Evolutionary conservation across 768 basidiomycete genomes (phyloP), one percentile per base, ranked within the genome.

Genomic region (Lactarius sp.): DNA sequence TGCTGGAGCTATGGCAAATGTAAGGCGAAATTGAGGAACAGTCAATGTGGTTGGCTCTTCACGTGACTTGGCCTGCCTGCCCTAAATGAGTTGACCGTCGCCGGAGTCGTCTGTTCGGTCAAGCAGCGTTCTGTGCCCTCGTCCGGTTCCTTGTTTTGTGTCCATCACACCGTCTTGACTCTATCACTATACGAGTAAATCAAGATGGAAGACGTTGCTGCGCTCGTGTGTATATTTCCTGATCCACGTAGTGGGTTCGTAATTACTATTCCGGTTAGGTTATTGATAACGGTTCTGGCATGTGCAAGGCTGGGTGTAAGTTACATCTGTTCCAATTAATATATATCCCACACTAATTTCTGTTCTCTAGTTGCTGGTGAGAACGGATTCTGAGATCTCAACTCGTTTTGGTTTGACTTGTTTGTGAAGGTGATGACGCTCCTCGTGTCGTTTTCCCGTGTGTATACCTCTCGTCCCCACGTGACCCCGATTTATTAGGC

Each of bases 231-330:
- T 73, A 20, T 33, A 58, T 10, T 52, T 41, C 16, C 10, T 47
- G 22, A 41, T 47, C 61, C 27, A 18, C n/a, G 3, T 20, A 27
- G 16, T 18, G 31, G 9, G 39, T 39, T 8, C 41, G 50, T 52
- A 57, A 39, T 64, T 50, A 52, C 51, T 50, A 6, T 20, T 6
- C 52, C 18, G 68, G 55, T 20, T 68, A 90, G 89, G 90, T 92
- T 77, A 88, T 91, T 75, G 89, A 93, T 77, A 92, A 92, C 76
- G 93, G 92, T 73, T 98, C 95, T 73, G 96, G 95, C 78, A 98
- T 98, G 95, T 98, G 96, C 90, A 98, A 98, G 81, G 96, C 96
- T 85, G 96, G 96, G 79, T 93, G 91, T 92, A 76, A 71, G 89
- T 87, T 36, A 20, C 20, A 51, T 57, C 10, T 36, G 4, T 56